Base-by-base conservation (phyloP, 805 yeast genomes). In the Wickerhamomyces chambardii region DNA sequence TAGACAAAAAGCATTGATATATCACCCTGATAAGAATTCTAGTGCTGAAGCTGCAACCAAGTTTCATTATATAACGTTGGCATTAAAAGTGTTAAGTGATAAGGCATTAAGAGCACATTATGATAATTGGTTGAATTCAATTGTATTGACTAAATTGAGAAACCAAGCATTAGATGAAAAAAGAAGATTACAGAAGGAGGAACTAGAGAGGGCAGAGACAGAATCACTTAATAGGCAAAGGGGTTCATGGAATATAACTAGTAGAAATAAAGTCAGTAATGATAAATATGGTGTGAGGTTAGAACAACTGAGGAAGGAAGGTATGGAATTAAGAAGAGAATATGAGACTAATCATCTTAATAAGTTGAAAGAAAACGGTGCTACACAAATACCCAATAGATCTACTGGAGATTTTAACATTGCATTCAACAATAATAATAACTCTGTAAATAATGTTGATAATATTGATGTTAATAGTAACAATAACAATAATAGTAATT, bases 1-100 rank as follows among this genome's bases (percentile, higher is more conserved):
- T 61, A 74, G 92, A 65, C 70, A 78, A 50, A 73, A 82, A 32
- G 94, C 94, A 15, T 65, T 83, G 47, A 75, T 78, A 45, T 78
- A 70, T 60, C 94, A 83, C 56, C 94, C 94, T 38, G 94, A 83
- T 62, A 83, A 83, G 64, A 78, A 78, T 51, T 75, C 84, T 37
- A 67, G 79, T 10, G 81, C 78, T 29, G 95, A 86, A 54, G 96
- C 95, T 9, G 92, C 90, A 27, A 95, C 84, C 51, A 84, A 79
- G 62, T 89, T 89, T 62, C 90, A 89, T 61, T 90, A 81, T 51
- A 70, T 86, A 47, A 78, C 90, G 2, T 73, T 75, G 39, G 94
- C 97, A 1, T 69, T 92, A 56, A 95, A 85, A 58, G 68, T 89
- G 14, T 67, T 90, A 41, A 73, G 82, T 15, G 95, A 86, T 55